Base-by-base conservation (phyloP, 2,329 filamentous ascomycete genomes). In the Sclerotinia subarctica region DNA sequence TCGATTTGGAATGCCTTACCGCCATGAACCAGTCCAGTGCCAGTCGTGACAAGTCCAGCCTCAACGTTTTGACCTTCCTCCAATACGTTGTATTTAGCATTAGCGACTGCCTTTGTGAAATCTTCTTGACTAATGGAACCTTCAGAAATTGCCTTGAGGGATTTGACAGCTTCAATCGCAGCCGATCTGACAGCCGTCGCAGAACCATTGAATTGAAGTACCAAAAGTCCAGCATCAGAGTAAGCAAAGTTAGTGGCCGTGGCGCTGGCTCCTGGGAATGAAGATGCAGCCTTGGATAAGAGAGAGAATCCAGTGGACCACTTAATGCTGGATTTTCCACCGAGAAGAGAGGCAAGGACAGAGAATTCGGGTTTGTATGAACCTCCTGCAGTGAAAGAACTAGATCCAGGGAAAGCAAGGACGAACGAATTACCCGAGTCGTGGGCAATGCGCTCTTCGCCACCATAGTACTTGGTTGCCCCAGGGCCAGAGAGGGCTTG, bases 261-360 rank as follows among this genome's bases (percentile, higher is more conserved):
- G 76, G 93, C 86, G 64, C 84, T 85, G 72, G 91, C 87, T 73
- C 88, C 87, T 49, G 89, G 84, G 76, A 87, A 83, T 57, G 85
- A 84, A 70, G 89, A 84, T 68, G 88, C 86, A 70, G 90, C 90
- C 84, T 97, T 94, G 78, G 91, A 86, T 70, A 99, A 87, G 70
- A 97, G 85, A 69, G 92, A 94, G 86, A 97, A 98, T 75, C 95
- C 95, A 71, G 92, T 83, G 64, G 92, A 90, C 94, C 94, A 99
- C 85, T 98, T 99, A 84, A 98, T 93, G 80, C 84, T 90, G 66
- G 93, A 91, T 81, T 96, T 83, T 70, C 94, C 95, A 77, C 95
- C 95, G 64, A 99, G 90, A 26, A 99, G 89, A 72, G 93, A 88
- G 68, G 91, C 88, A 68, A 99, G 89, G 71, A 99, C 93, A 71